Percentiles rank a stretch among this genome's conserved stretches.
These are phyloP conservation scores for Nepenthes alata DNA, from an alignment of 179 eudicot genomes.

Conservation along the genomic window DNA sequence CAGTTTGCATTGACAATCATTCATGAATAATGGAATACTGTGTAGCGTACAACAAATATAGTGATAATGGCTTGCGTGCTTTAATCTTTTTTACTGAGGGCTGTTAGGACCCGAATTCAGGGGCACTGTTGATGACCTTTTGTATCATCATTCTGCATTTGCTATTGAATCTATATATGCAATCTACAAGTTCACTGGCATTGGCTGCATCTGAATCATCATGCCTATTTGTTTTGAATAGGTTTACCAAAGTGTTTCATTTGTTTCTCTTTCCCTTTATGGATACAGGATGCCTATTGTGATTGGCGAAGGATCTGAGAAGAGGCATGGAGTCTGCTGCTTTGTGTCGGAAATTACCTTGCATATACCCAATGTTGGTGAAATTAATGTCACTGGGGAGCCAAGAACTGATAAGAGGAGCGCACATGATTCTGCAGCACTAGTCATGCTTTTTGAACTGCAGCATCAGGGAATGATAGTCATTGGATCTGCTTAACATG, in stretches of 20 bases:
- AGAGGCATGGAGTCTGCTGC: constrained; percentile 35
- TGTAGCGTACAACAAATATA: too few species aligned
- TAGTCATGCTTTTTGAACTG: constrained; percentile 47
- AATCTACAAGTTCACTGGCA: not conserved
- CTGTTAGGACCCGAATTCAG: not conserved
- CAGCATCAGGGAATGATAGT: constrained; percentile 36
- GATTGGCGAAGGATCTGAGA: constrained; percentile 38
- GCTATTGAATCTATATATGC: not conserved
- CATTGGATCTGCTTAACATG: constrained; percentile 12
- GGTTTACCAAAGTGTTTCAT: not conserved
- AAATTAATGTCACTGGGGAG: constrained; percentile 42
- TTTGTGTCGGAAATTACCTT: constrained; percentile 51
- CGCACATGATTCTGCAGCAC: constrained; percentile 72
- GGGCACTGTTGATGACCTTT: not conserved
- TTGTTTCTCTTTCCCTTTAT: not conserved
- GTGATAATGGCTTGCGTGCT: too few species aligned
- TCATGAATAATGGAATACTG: too few species aligned
- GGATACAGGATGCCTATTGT: constrained; percentile 40
- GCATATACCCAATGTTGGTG: constrained; percentile 57
- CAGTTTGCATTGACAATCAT: not conserved
- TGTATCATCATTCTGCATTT: not conserved
- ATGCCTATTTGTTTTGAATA: not conserved
- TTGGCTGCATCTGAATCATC: not conserved
- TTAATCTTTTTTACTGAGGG: too few species aligned
- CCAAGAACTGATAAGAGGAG: constrained; percentile 68